phyloP scores from a whole-genome alignment of 768 basidiomycete genomes.

The Cystobasidium onofrii region DNA sequence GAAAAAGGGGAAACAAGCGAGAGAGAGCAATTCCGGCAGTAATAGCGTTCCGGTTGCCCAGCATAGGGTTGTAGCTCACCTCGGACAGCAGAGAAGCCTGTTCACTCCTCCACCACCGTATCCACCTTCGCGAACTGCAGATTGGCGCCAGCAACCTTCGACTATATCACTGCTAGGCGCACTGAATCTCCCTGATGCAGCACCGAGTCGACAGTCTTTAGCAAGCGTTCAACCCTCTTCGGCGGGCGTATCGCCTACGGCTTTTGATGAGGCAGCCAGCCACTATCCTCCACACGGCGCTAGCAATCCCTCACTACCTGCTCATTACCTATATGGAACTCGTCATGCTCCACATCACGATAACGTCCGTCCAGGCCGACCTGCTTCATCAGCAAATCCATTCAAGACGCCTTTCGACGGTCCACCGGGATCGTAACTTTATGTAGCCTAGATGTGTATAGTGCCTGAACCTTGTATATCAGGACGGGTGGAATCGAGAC shows the following conservation, averaged over 20 bases:
- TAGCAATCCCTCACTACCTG: background rate
- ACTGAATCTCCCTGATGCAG: background rate
- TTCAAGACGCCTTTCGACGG: constrained; percentile 12
- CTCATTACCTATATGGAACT: background rate
- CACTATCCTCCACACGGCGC: background rate
- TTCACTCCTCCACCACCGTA: background rate
- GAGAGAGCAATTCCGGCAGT: background rate
- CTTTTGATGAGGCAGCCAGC: background rate
- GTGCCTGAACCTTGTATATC: too few relatives aligned
- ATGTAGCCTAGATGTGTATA: background rate
- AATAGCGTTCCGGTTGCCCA: background rate
- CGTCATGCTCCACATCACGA: background rate
- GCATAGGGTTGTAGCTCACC: background rate
- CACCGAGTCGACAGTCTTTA: background rate
- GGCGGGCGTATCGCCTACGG: background rate
- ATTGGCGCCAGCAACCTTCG: background rate
- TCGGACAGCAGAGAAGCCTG: background rate
- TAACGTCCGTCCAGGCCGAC: background rate
- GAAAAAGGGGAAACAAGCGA: background rate
- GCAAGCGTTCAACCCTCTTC: background rate
- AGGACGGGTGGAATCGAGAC: too few relatives aligned
- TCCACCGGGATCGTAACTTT: background rate
- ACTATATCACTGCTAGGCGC: background rate
- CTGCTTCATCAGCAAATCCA: background rate
- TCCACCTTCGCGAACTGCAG: background rate